Percentiles rank a stretch among this genome's conserved stretches.
phyloP scores from a whole-genome alignment of 2,329 filamentous ascomycete species.

The Botrytis cinerea region DNA sequence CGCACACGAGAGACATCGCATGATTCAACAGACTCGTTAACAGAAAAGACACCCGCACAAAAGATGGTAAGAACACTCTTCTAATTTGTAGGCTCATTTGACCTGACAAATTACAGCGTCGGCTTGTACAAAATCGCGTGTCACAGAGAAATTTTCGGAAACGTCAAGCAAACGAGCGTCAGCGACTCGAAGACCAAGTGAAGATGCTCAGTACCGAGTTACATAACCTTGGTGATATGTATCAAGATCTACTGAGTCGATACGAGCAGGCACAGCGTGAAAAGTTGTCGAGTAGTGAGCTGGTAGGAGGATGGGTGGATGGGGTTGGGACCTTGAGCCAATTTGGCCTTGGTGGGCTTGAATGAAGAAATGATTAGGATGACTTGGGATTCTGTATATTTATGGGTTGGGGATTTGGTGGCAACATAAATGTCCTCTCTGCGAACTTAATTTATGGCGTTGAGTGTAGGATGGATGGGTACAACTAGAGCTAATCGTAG shows the following conservation, averaged over 20 bases:
- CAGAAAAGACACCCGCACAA: slow-evolving; percentile 23
- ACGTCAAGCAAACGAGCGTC: slow-evolving; percentile 24
- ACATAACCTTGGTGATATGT: slow-evolving; percentile 17
- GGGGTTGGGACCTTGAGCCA: neutral
- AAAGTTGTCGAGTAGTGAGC: slow-evolving; percentile 18
- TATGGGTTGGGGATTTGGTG: neutral
- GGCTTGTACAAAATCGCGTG: slow-evolving; percentile 25
- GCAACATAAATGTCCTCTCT: neutral
- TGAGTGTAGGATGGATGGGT: neutral
- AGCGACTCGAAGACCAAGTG: slow-evolving; percentile 23
- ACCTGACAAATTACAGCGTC: slow-evolving; percentile 17
- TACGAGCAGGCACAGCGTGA: slow-evolving; percentile 21
- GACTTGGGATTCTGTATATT: neutral
- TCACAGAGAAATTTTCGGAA: slow-evolving; percentile 25
- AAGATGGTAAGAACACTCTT: slow-evolving; percentile 19
- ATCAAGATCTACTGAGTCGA: slow-evolving; percentile 20
- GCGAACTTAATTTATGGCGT: slow-evolving; percentile 12
- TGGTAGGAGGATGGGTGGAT: slow-evolving; percentile 17
- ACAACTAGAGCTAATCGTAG: slow-evolving; percentile 22
- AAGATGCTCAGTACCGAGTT: slow-evolving; percentile 23
- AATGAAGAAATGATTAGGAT: neutral
- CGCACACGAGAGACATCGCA: slow-evolving; percentile 26
- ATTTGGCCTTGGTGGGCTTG: slow-evolving; percentile 10
- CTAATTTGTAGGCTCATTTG: neutral
- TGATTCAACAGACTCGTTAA: slow-evolving; percentile 22